phyloP scores from a whole-genome alignment of 192 early-diverging fungal genomes.

The Mortierella alpina region DNA sequence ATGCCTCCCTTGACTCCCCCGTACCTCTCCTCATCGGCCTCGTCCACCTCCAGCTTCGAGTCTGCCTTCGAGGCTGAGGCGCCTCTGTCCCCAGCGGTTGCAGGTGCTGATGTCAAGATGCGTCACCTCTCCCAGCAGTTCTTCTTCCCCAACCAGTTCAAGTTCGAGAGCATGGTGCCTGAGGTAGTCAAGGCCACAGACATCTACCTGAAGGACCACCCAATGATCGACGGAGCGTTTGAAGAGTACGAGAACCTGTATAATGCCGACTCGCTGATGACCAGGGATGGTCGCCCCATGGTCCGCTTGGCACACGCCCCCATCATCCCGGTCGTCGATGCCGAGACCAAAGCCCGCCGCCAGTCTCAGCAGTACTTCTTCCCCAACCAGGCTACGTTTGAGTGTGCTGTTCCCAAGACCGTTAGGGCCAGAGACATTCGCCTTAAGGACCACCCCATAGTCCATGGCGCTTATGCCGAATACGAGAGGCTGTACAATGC shows the following conservation, averaged over 20 bases:
- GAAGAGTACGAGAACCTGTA: slow-evolving; percentile 33
- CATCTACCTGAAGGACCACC: slow-evolving; percentile 38
- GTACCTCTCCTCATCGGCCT: slow-evolving; percentile 29
- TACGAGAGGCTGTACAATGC: slow-evolving; percentile 17
- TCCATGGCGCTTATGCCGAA: slow-evolving; percentile 13
- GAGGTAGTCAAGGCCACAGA: slow-evolving; percentile 16
- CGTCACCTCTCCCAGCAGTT: slow-evolving; percentile 37
- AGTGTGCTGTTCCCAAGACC: slow-evolving; percentile 16
- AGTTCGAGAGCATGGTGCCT: slow-evolving; percentile 30
- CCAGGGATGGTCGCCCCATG: slow-evolving; percentile 34
- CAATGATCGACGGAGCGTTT: slow-evolving; percentile 18
- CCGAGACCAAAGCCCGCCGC: neutral
- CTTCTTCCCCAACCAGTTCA: slow-evolving; percentile 41
- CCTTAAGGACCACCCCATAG: slow-evolving; percentile 14
- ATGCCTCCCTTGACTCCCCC: slow-evolving; percentile 31
- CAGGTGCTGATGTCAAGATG: neutral
- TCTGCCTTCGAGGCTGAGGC: neutral
- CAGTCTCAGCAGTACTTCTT: slow-evolving; percentile 31
- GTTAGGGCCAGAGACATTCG: slow-evolving; percentile 5
- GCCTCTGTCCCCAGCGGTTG: neutral
- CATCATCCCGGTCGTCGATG: neutral
- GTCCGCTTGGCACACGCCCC: slow-evolving; percentile 31
- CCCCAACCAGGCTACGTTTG: slow-evolving; percentile 18
- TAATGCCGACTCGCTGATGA: slow-evolving; percentile 37
- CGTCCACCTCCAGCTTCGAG: slow-evolving; percentile 22